Conservation (phyloP, 768 basidiomycete genomes). For the Mycena galopus region DNA sequence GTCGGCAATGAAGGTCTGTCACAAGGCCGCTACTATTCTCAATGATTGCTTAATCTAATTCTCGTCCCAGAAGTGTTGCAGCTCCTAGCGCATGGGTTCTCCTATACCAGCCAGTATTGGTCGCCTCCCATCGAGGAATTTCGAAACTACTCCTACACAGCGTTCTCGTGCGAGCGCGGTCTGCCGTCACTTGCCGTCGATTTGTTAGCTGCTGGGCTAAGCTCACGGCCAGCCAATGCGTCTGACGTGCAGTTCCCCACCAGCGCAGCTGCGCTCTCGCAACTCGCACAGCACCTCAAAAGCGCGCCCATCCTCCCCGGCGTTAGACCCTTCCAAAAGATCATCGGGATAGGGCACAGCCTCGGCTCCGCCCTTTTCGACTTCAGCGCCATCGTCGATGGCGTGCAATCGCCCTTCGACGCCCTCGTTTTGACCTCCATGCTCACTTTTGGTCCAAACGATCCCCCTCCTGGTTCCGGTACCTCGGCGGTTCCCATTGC, state of each 20-base stretch:
- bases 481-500: neutral
- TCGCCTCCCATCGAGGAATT: too few relatives aligned
- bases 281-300: neutral
- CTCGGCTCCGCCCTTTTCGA: too few relatives aligned
- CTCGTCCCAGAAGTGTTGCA: too few relatives aligned
- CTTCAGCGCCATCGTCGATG: too few relatives aligned
- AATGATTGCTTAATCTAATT: neutral
- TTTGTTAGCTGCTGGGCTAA: neutral
- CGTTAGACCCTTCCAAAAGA: neutral
- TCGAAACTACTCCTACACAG: neutral
- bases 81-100: too few relatives aligned
- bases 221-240: neutral
- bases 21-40: neutral
- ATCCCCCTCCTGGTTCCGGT: neutral
- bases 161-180: neutral
- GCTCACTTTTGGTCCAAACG: neutral
- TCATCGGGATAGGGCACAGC: neutral
- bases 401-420: too few relatives aligned
- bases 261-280: too few relatives aligned
- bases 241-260: neutral
- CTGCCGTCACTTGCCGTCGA: neutral
- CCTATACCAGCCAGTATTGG: too few relatives aligned
- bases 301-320: neutral
- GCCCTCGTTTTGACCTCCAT: neutral
- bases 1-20: neutral